Base-by-base conservation (phyloP, 192 early-diverging fungal genomes). In the Lobulomyces angularis region DNA sequence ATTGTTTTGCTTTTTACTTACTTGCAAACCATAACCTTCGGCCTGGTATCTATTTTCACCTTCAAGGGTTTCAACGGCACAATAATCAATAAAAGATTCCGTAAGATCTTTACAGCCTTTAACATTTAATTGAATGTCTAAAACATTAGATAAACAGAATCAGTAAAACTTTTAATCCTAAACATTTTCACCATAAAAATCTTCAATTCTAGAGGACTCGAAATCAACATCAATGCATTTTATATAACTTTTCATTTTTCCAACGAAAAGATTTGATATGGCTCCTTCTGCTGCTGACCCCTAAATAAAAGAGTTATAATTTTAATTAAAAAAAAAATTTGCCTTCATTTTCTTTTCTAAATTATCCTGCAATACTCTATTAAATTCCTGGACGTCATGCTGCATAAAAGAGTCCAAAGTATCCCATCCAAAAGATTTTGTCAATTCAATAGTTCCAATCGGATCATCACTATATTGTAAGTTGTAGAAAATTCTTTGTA, bases 361-460 rank as follows among this genome's bases (percentile, higher is more conserved):
- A 59, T 88, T 91, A 56, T 99, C 92, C 58, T 92, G 90, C 34
- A 99, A 65, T 8, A 95, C 87, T 35, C 95, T 74, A 59, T 92
- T 92, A 51, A 99, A 91, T 58, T 95, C 92, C 55, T 95, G 90
- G n/a, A 96, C 84, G 61, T 99, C 95, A 52, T 99, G 95, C 65
- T 99, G 92, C 73, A 79, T 82, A 48, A 95, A 99, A 17, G 86
- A 80, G 26, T 96, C 95, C 26, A 81, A 41, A 8, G 89, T 82
- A 56, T 93, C 83, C 95, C 95, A 99, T 20, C 95, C 95, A 77
- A 99, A 99, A 0, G 89, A 91, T 56, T 83, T 82, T 32, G 95
- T 99, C 48, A 99, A 64, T 63, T 96, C 95, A 2, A 74, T 89
- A 1, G 95, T 99, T 12, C 52, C 85, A 27, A 97, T 88, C 3